Base-by-base conservation (phyloP, 371 early-diverging fungal species). In the Nematocida sp. region DNA sequence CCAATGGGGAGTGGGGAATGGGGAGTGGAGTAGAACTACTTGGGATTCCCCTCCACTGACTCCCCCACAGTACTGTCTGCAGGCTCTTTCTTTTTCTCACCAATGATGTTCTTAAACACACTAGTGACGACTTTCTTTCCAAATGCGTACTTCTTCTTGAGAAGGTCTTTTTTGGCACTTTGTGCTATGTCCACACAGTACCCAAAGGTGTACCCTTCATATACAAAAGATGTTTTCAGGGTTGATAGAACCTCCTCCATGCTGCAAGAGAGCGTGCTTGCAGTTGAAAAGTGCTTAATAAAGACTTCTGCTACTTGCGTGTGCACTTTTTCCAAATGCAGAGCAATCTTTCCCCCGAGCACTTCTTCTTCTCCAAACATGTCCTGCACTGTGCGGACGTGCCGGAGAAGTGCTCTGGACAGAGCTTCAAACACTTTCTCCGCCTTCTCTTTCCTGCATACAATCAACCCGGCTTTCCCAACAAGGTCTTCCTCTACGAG, bases 141-240 rank as follows among this genome's bases (percentile, higher is more conserved):
- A 29, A 67, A 67, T 17, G 43, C 21, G 27, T 67, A 67, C 29
- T 31, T 56, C 11, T 40, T 40, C 32, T 56, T 67, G 2, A 67
- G 57, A 11, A 55, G 13, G 13, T 40, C 49, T 29, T 67, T 54
- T 27, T 19, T 25, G 27, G 46, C 38, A 15, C 1, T 36, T 2
- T 54, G n/a, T 4, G 19, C 67, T 56, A 67, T 11, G 1, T 32
- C 27, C 21, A 43, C 50, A 40, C 56, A 55, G 34, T 67, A 67
- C 36, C 48, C 67, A 56, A 23, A 67, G 0, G 55, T 46, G 43
- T 67, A 67, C 19, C 38, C 54, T 11, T 67, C 21, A 32, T 67
- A 57, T 17, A 31, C 32, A 57, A 67, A 67, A 23, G 67, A 54
- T 27, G 53, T 41, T 34, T 21, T 46, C 45, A 67, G 53, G 4